These are phyloP conservation scores for Boletales sp. DNA, from an alignment of 768 basidiomycete species.

Conservation along the genomic window DNA sequence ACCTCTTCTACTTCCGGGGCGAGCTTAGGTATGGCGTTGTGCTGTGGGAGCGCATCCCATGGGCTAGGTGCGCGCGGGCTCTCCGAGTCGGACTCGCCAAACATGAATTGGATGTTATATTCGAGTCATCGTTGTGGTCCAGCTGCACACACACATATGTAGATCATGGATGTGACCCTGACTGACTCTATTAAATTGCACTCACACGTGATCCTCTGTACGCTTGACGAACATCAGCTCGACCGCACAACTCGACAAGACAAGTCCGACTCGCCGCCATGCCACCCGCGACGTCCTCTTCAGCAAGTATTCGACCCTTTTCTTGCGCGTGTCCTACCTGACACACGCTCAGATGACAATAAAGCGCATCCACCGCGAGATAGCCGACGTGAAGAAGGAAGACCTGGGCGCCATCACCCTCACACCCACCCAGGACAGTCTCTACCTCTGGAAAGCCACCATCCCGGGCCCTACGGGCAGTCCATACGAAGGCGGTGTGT, in stretches of 20 bases:
- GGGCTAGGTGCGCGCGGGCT: constrained; percentile 76
- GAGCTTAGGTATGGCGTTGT: constrained; percentile 53
- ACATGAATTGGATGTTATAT: constrained; percentile 39
- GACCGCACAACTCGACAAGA: neutral
- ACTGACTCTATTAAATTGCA: too few species aligned
- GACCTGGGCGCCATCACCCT: constrained; percentile 74
- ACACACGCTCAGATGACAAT: constrained; percentile 49
- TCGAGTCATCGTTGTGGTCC: constrained; percentile 36
- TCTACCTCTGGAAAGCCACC: constrained; percentile 72
- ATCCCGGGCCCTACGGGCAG: constrained; percentile 84
- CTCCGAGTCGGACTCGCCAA: constrained; percentile 80
- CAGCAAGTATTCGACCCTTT: constrained; percentile 9
- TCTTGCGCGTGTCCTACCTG: neutral
- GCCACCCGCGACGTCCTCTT: constrained; percentile 24
- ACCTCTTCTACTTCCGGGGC: constrained; percentile 74
- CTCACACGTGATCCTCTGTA: constrained; percentile 16
- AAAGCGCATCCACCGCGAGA: constrained; percentile 82
- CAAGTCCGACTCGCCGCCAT: constrained; percentile 11
- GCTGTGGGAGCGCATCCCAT: constrained; percentile 64
- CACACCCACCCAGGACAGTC: constrained; percentile 57
- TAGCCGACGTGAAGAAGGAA: constrained; percentile 77
- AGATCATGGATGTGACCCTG: too few species aligned
- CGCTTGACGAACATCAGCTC: neutral
- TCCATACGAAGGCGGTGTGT: constrained; percentile 77
- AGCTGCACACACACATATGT: too few species aligned